phyloP scores from a whole-genome alignment of 495 filamentous ascomycete genomes.

The Collariella sp. region DNA sequence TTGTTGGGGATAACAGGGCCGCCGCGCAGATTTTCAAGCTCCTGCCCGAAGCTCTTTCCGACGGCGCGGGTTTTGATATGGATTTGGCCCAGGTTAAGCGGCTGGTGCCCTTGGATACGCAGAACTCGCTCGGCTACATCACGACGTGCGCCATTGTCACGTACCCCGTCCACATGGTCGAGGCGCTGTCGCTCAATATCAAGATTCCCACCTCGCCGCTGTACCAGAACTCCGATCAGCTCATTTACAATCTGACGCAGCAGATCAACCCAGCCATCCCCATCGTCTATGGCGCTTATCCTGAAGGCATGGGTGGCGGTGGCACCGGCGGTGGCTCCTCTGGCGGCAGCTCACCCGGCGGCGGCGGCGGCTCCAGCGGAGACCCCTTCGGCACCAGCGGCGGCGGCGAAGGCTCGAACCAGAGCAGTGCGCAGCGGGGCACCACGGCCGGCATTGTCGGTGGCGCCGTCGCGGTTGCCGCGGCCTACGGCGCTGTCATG shows the following conservation, averaged over 20 bases:
- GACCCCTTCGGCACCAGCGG: conserved; percentile 35
- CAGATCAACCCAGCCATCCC: conserved; percentile 83
- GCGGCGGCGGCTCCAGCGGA: conserved; percentile 21
- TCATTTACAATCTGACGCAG: conserved; percentile 58
- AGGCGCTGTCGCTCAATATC: conserved; percentile 54
- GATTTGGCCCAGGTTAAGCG: conserved; percentile 56
- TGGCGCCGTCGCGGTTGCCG: conserved; percentile 69
- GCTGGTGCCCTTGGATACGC: conserved; percentile 73
- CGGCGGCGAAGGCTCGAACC: conserved; percentile 18
- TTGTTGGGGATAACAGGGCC: conserved; percentile 58
- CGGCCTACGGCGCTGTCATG: conserved; percentile 97
- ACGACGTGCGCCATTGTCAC: conserved; percentile 72
- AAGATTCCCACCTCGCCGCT: conserved; percentile 58
- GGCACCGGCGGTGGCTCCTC: conserved; percentile 13
- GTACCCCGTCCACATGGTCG: conserved; percentile 58
- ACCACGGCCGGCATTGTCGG: conserved; percentile 79
- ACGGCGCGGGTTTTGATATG: conserved; percentile 47
- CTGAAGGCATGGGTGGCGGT: conserved; percentile 21
- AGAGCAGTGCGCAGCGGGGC: conserved; percentile 47
- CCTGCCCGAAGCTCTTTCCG: conserved; percentile 65
- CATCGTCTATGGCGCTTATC: conserved; percentile 51
- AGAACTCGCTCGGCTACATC: conserved; percentile 59
- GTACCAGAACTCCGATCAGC: conserved; percentile 56
- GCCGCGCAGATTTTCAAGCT: conserved; percentile 81
- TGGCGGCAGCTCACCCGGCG: conserved; percentile 16